Base-by-base conservation (phyloP, 2,329 filamentous ascomycete species). In the Alternaria longipes region DNA sequence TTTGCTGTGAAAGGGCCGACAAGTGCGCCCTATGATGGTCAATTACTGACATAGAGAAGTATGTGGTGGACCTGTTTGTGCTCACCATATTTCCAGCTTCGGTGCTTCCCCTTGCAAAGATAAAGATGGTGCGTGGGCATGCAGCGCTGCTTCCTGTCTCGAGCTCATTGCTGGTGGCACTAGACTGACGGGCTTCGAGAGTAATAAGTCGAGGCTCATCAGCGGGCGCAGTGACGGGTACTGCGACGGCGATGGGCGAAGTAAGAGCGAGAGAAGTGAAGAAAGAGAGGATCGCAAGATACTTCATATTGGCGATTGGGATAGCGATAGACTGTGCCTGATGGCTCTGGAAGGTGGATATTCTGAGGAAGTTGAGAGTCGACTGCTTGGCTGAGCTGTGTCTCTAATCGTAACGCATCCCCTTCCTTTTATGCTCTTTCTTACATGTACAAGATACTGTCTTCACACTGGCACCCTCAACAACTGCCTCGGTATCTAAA, bases 51-150 rank as follows among this genome's bases (percentile, higher is more conserved):
- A 30, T 26, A 1, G n/a, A 36, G 26, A 11, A 41, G 9, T 24
- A 5, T 11, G 22, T 24, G n/a, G 16, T 5, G n/a, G 11, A 38
- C 20, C 16, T 36, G 6, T 9, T 22, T 7, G 14, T 26, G 42
- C 56, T 41, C 46, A 70, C 65, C 64, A 71, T 65, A 20, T 71
- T 71, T 11, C 67, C 69, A 42, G 57, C 30, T 49, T 71, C 66
- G n/a, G 53, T 62, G 18, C 62, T 61, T 20, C 59, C 67, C 16
- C 69, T 54, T 24, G 67, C 67, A 20, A 63, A 71, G 34, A 69
- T 69, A 63, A 70, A 63, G 28, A 70, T 71, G 2, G 62, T 63
- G 12, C 59, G 55, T 20, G 67, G 67, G 47, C 69, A 70, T 16
- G 57, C 41, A 42, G 53, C 28, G 26, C 56, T 56, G 24, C 60